Evolutionary conservation across 345 rosid species (phyloP).

Genomic region (Euphorbia tirucalli): DNA sequence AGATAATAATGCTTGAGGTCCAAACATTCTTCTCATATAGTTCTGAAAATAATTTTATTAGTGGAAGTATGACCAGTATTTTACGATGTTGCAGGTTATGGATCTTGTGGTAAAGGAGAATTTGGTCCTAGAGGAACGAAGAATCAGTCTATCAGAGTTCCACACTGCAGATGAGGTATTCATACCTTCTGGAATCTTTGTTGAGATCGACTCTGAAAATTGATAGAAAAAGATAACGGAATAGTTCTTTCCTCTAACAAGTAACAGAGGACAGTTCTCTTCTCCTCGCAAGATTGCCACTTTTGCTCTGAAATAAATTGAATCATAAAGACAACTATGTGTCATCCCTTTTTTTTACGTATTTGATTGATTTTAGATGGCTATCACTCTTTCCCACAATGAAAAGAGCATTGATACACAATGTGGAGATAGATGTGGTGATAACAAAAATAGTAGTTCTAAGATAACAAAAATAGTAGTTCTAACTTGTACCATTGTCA

Average conservation of each 20-base stretch:
- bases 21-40: background rate
- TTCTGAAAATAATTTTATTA: background rate
- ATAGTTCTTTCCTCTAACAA: too few species aligned
- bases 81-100: slow-evolving; percentile 55
- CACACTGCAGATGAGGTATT: slow-evolving; percentile 87
- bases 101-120: slow-evolving; percentile 72
- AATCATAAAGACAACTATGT: background rate
- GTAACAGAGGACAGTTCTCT: background rate
- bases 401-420: background rate
- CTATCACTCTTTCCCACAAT: background rate
- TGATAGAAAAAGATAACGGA: background rate
- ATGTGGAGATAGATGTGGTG: background rate
- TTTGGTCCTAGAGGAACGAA: slow-evolving; percentile 59
- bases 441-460: too few species aligned
- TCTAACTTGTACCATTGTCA: too few species aligned
- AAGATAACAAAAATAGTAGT: too few species aligned
- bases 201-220: background rate
- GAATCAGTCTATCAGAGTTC: slow-evolving; percentile 77
- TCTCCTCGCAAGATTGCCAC: background rate
- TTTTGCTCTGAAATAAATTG: background rate
- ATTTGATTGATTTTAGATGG: background rate
- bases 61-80: background rate
- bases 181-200: background rate
- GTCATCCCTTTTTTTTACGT: background rate
- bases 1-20: background rate